Conservation (phyloP, 176 grass and related monocot species). For the Phoenix roebelenii region DNA sequence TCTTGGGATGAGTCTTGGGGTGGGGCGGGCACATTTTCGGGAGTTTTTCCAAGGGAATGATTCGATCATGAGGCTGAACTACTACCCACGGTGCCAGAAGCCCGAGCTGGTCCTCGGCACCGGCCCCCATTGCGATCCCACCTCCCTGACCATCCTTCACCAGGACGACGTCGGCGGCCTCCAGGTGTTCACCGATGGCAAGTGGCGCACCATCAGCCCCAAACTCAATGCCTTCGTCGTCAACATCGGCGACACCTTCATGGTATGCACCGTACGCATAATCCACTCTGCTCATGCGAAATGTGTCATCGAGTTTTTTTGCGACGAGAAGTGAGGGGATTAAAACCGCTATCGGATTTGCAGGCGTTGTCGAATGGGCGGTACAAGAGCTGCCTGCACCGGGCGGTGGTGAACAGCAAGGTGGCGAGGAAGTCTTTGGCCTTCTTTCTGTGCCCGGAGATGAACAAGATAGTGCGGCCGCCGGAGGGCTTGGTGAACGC, state of each 20-base stretch:
- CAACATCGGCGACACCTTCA: constrained; percentile 97
- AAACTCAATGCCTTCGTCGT: constrained; percentile 47
- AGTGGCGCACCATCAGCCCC: constrained; percentile 41
- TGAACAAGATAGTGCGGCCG: constrained; percentile 63
- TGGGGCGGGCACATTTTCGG: constrained; percentile 37
- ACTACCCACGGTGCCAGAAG: constrained; percentile 86
- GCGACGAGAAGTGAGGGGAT: no score
- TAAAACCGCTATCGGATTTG: background rate
- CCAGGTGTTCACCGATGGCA: constrained; percentile 48
- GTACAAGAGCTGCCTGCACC: constrained; percentile 78
- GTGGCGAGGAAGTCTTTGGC: constrained; percentile 52
- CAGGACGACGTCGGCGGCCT: constrained; percentile 82
- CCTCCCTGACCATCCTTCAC: constrained; percentile 89
- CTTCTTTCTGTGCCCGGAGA: constrained; percentile 81
- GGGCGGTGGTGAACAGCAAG: constrained; percentile 69
- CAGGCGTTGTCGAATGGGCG: constrained; percentile 78
- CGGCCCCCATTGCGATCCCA: constrained; percentile 83
- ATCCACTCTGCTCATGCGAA: no score
- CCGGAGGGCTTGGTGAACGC: constrained; percentile 39
- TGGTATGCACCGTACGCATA: constrained; percentile 10
- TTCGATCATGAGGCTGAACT: constrained; percentile 91
- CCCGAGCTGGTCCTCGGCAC: constrained; percentile 67
- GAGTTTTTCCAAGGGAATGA: constrained; percentile 69
- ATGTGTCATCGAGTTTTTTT: no score
- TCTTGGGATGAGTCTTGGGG: constrained; percentile 52